Base-by-base conservation (phyloP, 805 yeast genomes). In the Priceomyces haplophilus region DNA sequence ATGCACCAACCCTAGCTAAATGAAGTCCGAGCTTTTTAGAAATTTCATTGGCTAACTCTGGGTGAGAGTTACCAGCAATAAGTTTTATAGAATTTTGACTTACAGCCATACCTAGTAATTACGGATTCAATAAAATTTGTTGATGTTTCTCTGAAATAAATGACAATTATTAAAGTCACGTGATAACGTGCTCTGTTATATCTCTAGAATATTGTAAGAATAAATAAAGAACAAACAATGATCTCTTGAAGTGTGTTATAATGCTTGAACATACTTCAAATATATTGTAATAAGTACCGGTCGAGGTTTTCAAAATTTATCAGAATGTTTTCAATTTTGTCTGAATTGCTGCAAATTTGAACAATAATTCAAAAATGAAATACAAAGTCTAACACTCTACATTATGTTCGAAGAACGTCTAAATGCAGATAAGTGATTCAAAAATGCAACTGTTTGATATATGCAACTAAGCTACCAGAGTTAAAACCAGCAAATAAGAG, bases 51-150 rank as follows among this genome's bases (percentile, higher is more conserved):
- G 95, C 85, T 36, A 91, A 76, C 38, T 80, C 85, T 2, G 90
- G 89, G 61, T 91, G 98, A 1, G 95, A 86, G 63, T 87, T 88
- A 15, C 82, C 83, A 3, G 79, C 62, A 41, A 79, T 55, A 24
- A 79, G 59, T 51, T 74, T 77, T 45, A 79, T 78, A 32, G 76
- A 64, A 53, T 78, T 79, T 36, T 54, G 67, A 7, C 60, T 41
- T 15, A 53, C 40, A n/a, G 56, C 48, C 60, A 56, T 56, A 29
- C 4, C 31, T 27, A n/a, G n/a, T n/a, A n/a, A n/a, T n/a, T n/a
- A n/a, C n/a, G n/a, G n/a, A n/a, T n/a, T n/a, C n/a, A n/a, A n/a
- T n/a, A n/a, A n/a, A n/a, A n/a, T n/a, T n/a, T n/a, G n/a, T n/a
- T n/a, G n/a, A n/a, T n/a, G n/a, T n/a, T n/a, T 8, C 24, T 8